A percentile compares a stretch with the other conserved stretches of the same genome.
Evolutionary conservation across 441 rosid species (phyloP).

Genomic region (Pelargonium cotyledonis): DNA sequence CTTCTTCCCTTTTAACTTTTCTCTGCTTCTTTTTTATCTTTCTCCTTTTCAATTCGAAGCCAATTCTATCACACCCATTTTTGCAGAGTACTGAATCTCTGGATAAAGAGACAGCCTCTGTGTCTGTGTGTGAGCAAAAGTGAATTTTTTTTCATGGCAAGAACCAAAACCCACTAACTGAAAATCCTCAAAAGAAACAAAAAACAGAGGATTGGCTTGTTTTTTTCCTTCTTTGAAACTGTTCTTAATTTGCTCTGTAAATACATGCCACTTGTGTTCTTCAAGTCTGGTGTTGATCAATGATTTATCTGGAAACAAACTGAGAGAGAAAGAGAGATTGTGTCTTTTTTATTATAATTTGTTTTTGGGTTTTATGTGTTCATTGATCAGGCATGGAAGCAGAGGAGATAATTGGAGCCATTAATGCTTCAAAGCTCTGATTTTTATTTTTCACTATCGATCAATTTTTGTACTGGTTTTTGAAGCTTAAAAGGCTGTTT

Average conservation of each 20-base stretch:
- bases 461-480: not conserved
- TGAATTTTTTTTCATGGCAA: too few species aligned
- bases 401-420: not conserved
- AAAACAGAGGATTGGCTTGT: not conserved
- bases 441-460: not conserved
- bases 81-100: too few species aligned
- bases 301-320: not conserved
- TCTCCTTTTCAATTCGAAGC: not conserved
- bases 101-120: too few species aligned
- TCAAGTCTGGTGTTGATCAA: not conserved
- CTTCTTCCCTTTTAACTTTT: slow-evolving; percentile 15
- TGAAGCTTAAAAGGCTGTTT: not conserved
- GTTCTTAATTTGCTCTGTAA: not conserved
- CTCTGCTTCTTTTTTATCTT: not conserved
- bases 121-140: not conserved
- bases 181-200: not conserved
- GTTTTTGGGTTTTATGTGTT: not conserved
- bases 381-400: not conserved
- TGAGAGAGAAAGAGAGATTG: too few species aligned
- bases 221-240: too few species aligned
- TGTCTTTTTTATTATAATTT: too few species aligned
- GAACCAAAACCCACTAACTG: slow-evolving; percentile 1
- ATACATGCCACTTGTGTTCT: not conserved
- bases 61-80: not conserved
- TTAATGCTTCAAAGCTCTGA: not conserved